Evolutionary conservation across 345 rosid genomes (phyloP).

Genomic region (Populus deltoides): DNA sequence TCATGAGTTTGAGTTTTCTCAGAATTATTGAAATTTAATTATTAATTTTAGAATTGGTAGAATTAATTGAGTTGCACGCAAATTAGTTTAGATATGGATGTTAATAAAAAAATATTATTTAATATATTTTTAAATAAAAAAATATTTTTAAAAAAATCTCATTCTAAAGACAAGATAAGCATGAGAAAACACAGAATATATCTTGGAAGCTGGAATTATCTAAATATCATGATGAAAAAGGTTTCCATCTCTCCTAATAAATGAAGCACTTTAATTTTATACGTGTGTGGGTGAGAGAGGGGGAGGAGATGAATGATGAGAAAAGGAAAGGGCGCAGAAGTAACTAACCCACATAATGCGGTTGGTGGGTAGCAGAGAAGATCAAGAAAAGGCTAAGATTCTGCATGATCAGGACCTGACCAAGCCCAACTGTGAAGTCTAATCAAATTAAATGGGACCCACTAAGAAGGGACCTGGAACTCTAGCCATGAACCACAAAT

Average conservation of each 20-base stretch:
- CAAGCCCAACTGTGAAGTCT: constrained; percentile 14
- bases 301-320: background rate
- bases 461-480: background rate
- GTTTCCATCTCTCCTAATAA: too few relatives aligned
- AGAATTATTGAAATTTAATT: accelerated
- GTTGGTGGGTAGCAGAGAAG: constrained; percentile 15
- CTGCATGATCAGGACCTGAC: constrained; percentile 8
- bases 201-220: too few relatives aligned
- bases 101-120: too few relatives aligned
- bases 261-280: too few relatives aligned
- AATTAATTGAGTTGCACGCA: accelerated
- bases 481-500: background rate
- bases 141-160: too few relatives aligned
- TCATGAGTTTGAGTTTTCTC: accelerated
- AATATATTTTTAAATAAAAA: too few relatives aligned
- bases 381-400: background rate
- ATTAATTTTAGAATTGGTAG: accelerated
- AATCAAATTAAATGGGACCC: constrained; percentile 4
- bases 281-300: too few relatives aligned
- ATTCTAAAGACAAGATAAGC: too few relatives aligned
- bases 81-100: too few relatives aligned
- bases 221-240: too few relatives aligned
- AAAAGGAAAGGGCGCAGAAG: background rate
- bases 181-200: too few relatives aligned
- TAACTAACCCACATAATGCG: background rate